Percentiles rank a stretch among this genome's conserved stretches.
phyloP scores from a whole-genome alignment of 352 stramenopile genomes.

The Paralagenidium karlingii region DNA sequence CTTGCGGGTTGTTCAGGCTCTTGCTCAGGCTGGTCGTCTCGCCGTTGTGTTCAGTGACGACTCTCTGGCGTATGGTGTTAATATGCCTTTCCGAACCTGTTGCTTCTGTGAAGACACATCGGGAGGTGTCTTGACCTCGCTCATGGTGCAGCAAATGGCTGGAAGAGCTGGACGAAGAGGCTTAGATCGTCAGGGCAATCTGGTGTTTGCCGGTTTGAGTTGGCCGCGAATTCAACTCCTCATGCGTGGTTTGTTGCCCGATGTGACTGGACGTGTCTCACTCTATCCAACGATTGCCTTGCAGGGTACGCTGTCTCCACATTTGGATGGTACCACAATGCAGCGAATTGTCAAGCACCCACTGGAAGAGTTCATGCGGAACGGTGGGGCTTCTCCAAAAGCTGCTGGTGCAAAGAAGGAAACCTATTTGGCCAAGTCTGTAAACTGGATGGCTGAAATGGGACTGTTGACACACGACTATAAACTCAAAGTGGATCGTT shows the following conservation, averaged over 20 bases:
- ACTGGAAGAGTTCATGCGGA: slow-evolving; percentile 62
- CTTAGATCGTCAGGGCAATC: slow-evolving; percentile 95
- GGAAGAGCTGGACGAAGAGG: slow-evolving; percentile 95
- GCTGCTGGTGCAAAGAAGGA: slow-evolving; percentile 26
- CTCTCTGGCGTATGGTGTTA: slow-evolving; percentile 97
- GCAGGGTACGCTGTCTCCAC: slow-evolving; percentile 84
- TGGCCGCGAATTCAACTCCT: slow-evolving; percentile 94
- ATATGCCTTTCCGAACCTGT: slow-evolving; percentile 99
- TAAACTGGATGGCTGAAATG: slow-evolving; percentile 87
- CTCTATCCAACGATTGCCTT: slow-evolving; percentile 90
- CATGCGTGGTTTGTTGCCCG: slow-evolving; percentile 91
- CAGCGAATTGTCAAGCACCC: slow-evolving; percentile 74
- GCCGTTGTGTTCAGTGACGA: slow-evolving; percentile 97
- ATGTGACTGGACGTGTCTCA: slow-evolving; percentile 87
- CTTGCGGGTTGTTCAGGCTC: slow-evolving; percentile 91
- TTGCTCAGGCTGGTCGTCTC: slow-evolving; percentile 94
- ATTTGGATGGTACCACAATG: slow-evolving; percentile 86
- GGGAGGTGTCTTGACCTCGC: slow-evolving; percentile 84
- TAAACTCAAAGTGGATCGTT: slow-evolving; percentile 57
- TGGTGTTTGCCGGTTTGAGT: slow-evolving; percentile 92
- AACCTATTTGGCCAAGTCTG: slow-evolving; percentile 79
- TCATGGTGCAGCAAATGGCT: slow-evolving; percentile 99
- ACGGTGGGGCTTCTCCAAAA: background rate
- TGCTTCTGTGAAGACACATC: slow-evolving; percentile 97
- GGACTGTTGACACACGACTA: slow-evolving; percentile 56